Base-by-base conservation (phyloP, 1,284 basidiomycete genomes). In the Puccinia sorghi region DNA sequence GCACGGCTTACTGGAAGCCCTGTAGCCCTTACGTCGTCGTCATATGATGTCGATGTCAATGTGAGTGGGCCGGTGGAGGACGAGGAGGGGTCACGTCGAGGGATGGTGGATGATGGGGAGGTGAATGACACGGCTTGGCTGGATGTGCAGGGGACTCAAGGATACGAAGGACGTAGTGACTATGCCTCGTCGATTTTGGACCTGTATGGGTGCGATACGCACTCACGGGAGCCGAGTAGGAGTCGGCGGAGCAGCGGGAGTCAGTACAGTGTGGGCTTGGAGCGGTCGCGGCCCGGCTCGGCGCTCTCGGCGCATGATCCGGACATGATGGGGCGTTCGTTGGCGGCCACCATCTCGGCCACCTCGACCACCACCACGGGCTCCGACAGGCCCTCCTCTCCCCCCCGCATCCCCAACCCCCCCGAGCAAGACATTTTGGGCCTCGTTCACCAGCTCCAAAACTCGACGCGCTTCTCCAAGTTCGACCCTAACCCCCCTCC, bases 151-250 rank as follows among this genome's bases (percentile, higher is more conserved):
- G 37, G 20, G 11, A 20, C 11, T 41, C 22, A 57, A 7, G 39
- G 27, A 41, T 41, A 64, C 46, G 48, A 56, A 9, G 41, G 25
- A 4, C 57, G 54, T 1, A 69, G 64, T 41, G 74, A 77, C 56
- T 77, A 69, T n/a, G 74, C 74, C 17, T 50, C 64, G 13, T 77
- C 74, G 13, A 77, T 77, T 5, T 54, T 77, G 2, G 74, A 77
- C 67, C 46, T 77, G 8, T 77, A 77, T 37, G 74, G 41, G 3
- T 3, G 43, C 41, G 63, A 56, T 8, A 37, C 59, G 11, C 27
- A 32, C n/a, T 57, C 64, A 13, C 17, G 59, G 3, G 6, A 15
- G 12, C 39, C 72, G 17, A 25, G 37, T 54, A 11, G 48, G 1
- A 13, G 22, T 17, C 25, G 15, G 61, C 17, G 37, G 20, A 75